Evolutionary conservation across 2,329 filamentous ascomycete genomes (phyloP), one percentile per base, ranked within the genome.

Genomic region (Colletotrichum cuscutae): DNA sequence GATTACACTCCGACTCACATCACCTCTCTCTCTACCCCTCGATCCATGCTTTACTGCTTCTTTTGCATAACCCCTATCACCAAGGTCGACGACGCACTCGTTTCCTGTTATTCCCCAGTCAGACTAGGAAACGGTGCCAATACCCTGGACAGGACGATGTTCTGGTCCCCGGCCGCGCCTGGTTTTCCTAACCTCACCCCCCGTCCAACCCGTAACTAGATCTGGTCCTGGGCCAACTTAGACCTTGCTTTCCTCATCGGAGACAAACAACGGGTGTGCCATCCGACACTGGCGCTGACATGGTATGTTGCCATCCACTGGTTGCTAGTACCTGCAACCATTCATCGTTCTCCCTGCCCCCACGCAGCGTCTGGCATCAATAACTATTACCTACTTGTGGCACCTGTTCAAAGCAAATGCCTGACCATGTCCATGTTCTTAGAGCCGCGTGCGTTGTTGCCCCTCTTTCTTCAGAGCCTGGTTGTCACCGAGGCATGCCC

Each of bases 261-360:
- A 56, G 66, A 24, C 66, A 13, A n/a, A n/a, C 7, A 49, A 42
- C 68, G 56, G 61, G 60, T 65, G 37, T 22, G 37, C 15, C 63
- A 59, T 24, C 66, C 32, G 60, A 46, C 60, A 56, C 56, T 57
- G 61, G 60, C 56, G 60, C 66, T 61, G 67, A 71, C 66, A 65
- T 65, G 46, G 66, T 24, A 65, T 65, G 52, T 61, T 61, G 46
- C 56, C 60, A 65, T 71, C 71, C 71, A 49, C 60, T 24, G 32
- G 66, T n/a, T 49, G 63, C 67, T 4, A 54, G 68, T 62, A 53
- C 67, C 62, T 68, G n/a, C 59, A 53, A 59, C 63, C 71, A 71
- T 61, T 71, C 71, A 73, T 26, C 61, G 52, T 49, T 19, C 59
- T 22, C 35, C n/a, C 28, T 54, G 30, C 24, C 71, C 68, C 68